Evolutionary conservation across 2,329 filamentous ascomycete genomes (phyloP).

Genomic region (Coniochaeta prunicola): DNA sequence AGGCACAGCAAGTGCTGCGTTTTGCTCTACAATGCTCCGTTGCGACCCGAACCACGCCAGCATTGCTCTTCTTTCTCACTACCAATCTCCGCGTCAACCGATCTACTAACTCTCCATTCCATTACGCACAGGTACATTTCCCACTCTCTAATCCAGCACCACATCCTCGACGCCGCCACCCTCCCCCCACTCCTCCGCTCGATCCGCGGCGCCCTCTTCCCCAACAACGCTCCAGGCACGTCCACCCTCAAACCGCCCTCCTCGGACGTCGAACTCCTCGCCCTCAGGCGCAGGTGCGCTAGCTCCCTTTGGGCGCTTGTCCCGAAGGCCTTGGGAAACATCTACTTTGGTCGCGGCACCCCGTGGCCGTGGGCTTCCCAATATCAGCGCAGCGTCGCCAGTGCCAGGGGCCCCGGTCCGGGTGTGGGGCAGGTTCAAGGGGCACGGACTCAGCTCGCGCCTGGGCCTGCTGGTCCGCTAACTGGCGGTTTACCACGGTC

Average conservation of each 20-base stretch:
- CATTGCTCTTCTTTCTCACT: neutral
- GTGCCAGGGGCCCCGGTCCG: neutral
- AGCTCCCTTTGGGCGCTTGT: slow-evolving; percentile 44
- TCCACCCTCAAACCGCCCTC: slow-evolving; percentile 53
- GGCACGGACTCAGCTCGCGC: slow-evolving; percentile 1
- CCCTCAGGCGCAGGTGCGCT: slow-evolving; percentile 62
- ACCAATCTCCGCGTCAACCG: neutral
- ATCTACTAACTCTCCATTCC: neutral
- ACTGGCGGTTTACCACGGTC: slow-evolving; percentile 7
- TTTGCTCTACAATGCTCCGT: neutral
- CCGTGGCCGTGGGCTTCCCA: slow-evolving; percentile 9
- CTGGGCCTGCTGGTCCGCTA: slow-evolving; percentile 1
- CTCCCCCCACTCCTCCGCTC: slow-evolving; percentile 62
- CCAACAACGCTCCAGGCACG: slow-evolving; percentile 69
- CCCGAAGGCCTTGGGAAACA: slow-evolving; percentile 37
- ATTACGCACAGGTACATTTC: slow-evolving; percentile 45
- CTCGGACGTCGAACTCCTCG: slow-evolving; percentile 49
- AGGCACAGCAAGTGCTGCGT: neutral
- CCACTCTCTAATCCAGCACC: slow-evolving; percentile 40
- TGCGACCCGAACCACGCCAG: neutral
- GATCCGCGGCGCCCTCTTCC: slow-evolving; percentile 74
- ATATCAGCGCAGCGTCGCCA: slow-evolving; percentile 2
- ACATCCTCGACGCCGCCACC: slow-evolving; percentile 55
- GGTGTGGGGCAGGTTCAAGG: neutral
- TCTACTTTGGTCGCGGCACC: slow-evolving; percentile 40